phyloP scores from a whole-genome alignment of 78 protist species.

The Dictyostelium discoideum region DNA sequence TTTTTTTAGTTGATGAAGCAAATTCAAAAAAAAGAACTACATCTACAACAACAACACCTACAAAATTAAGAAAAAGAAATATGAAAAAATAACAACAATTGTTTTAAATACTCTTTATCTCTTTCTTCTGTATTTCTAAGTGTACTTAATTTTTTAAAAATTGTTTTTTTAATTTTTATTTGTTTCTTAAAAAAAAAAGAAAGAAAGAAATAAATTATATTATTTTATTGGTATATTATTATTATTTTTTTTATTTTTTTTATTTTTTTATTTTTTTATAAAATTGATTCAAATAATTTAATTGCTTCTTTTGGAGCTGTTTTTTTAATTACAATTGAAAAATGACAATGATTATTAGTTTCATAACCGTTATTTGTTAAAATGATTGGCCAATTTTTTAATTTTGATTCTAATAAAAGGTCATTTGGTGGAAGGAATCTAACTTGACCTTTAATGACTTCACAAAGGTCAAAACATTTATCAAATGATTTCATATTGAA shows the following conservation, averaged over 20 bases:
- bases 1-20: not conserved
- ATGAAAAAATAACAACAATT: not conserved
- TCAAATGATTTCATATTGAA: conserved; percentile 56
- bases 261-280: not conserved
- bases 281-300: not conserved
- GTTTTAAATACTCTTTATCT: not conserved
- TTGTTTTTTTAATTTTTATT: no score
- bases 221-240: no score
- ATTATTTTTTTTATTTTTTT: not conserved
- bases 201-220: no score
- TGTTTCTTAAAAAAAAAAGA: no score
- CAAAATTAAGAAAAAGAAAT: not conserved
- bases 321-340: conserved; percentile 36
- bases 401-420: not conserved
- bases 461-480: conserved; percentile 63
- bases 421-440: conserved; percentile 5
- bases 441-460: conserved; percentile 36
- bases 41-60: not conserved
- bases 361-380: not conserved
- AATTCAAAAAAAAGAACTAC: not conserved
- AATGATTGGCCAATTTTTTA: conserved; percentile 61
- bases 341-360: conserved; percentile 37
- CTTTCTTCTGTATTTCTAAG: not conserved
- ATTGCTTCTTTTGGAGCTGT: conserved; percentile 52
- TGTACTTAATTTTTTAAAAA: no score